Evolutionary conservation across 2,329 filamentous ascomycete genomes (phyloP).

Genomic region (Davidsoniella australis): DNA sequence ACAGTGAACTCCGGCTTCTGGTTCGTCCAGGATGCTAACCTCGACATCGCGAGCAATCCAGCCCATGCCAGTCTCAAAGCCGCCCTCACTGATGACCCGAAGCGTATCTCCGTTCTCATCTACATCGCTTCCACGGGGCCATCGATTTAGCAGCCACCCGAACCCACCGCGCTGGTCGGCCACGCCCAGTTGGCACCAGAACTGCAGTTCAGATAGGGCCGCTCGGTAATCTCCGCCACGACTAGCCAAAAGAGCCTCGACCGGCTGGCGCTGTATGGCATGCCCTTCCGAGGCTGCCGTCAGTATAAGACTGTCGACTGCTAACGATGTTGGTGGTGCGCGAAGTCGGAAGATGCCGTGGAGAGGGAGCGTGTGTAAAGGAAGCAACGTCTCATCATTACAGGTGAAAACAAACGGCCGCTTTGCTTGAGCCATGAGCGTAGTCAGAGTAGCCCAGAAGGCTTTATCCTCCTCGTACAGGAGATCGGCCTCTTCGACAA

Average conservation of each 20-base stretch:
- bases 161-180: constrained; percentile 77
- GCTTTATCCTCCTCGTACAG: constrained; percentile 91
- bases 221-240: constrained; percentile 60
- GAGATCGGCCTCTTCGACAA: constrained; percentile 85
- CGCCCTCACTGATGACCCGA: constrained; percentile 65
- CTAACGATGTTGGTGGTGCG: constrained; percentile 46
- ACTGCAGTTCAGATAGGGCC: constrained; percentile 68
- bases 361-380: constrained; percentile 54
- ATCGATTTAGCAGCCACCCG: constrained; percentile 73
- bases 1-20: constrained; percentile 44
- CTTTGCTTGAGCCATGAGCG: constrained; percentile 68
- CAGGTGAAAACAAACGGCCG: constrained; percentile 91
- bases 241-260: constrained; percentile 52
- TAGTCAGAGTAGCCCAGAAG: constrained; percentile 73
- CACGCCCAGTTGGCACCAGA: constrained; percentile 93
- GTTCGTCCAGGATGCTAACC: constrained; percentile 16
- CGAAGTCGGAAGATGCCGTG: constrained; percentile 71
- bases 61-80: constrained; percentile 65
- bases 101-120: constrained; percentile 50
- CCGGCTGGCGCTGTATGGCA: constrained; percentile 47
- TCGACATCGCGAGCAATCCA: constrained; percentile 47
- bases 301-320: constrained; percentile 64
- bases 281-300: constrained; percentile 84
- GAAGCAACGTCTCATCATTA: constrained; percentile 74
- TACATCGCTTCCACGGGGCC: constrained; percentile 53